These are phyloP conservation scores for Helianthus annuus DNA, from an alignment of 129 eudicot species.

Conservation along the genomic window HanXRQr2.0-SUNRISE NC_035448.2:5868365-5868864, in stretches of 20 bases:
- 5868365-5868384: neutral
- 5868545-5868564: neutral
- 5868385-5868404: constrained; percentile 8
- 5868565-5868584: constrained; percentile 11
- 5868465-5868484: neutral
- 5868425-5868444: neutral
- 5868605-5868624: neutral
- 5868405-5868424: neutral
- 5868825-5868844: constrained; percentile 14
- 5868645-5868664: neutral
- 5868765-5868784: constrained; percentile 22
- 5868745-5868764: constrained; percentile 10
- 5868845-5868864: neutral
- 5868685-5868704: constrained; percentile 27
- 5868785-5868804: constrained; percentile 35
- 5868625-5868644: too few species aligned
- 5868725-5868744: constrained; percentile 36
- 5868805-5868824: constrained; percentile 21
- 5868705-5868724: constrained; percentile 29
- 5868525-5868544: neutral
- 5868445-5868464: neutral
- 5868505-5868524: neutral
- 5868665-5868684: neutral
- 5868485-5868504: constrained; percentile 18
- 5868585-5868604: neutral